A percentile compares a stretch with the other conserved stretches of the same genome.
These are phyloP conservation scores for Saussurea involucrata DNA, from an alignment of 129 eudicot genomes.

Conservation along the genomic window DNA sequence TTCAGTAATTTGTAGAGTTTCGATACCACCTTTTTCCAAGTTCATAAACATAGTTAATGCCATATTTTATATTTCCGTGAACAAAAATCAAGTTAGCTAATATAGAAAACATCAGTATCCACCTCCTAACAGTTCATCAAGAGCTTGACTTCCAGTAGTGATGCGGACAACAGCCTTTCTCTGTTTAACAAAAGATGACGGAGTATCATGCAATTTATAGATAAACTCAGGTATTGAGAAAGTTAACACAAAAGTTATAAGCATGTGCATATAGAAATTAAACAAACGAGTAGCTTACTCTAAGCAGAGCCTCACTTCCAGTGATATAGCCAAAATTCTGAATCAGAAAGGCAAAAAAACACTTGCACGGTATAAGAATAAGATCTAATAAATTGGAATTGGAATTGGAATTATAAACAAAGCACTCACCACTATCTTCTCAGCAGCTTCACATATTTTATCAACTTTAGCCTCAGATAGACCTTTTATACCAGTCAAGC, in stretches of 20 bases:
- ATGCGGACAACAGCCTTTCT: constrained; percentile 84
- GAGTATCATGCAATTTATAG: constrained; percentile 7
- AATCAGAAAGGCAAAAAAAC: constrained; percentile 12
- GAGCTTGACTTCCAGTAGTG: constrained; percentile 98
- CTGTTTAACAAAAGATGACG: constrained; percentile 35
- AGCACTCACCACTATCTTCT: constrained; percentile 85
- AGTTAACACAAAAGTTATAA: not conserved
- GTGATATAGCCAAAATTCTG: constrained; percentile 97
- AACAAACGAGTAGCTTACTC: constrained; percentile 39
- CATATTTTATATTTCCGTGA: not conserved
- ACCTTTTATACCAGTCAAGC: constrained; percentile 93
- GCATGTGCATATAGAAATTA: not conserved
- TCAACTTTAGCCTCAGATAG: constrained; percentile 99
- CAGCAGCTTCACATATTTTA: constrained; percentile 98
- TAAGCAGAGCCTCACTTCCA: constrained; percentile 89
- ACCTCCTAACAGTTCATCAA: constrained; percentile 97
- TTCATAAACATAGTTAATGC: constrained; percentile 8
- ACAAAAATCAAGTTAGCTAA: not conserved
- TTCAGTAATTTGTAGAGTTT: constrained; percentile 86
- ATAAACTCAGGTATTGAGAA: not conserved
- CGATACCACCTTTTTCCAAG: constrained; percentile 68
- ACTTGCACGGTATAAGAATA: not conserved
- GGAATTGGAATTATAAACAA: not conserved
- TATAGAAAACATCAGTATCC: constrained; percentile 8
- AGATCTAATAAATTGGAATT: not conserved